Evolutionary conservation across 768 basidiomycete species (phyloP).

Genomic region (Leucocoprinus sp.): DNA sequence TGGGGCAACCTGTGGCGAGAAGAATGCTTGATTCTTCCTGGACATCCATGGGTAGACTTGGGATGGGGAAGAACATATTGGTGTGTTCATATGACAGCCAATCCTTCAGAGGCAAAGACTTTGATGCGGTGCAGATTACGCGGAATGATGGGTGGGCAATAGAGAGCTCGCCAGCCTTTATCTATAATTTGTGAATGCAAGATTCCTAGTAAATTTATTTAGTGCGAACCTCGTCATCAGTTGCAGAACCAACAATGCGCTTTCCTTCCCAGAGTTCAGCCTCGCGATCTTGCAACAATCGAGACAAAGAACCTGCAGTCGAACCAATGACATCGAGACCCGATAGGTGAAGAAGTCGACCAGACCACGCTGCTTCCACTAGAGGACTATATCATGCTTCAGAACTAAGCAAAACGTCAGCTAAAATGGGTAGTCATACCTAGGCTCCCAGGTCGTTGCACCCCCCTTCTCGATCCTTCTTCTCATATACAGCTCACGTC

Average conservation of each 20-base stretch:
- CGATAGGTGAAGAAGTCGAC: slow-evolving; percentile 48
- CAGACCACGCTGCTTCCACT: slow-evolving; percentile 51
- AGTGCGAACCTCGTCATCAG: slow-evolving; percentile 33
- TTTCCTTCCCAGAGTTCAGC: slow-evolving; percentile 58
- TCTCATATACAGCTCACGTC: slow-evolving; percentile 57
- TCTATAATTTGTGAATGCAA: slow-evolving; percentile 10
- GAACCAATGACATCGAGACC: slow-evolving; percentile 59
- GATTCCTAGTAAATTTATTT: not conserved
- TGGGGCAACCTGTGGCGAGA: slow-evolving; percentile 40
- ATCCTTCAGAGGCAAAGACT: slow-evolving; percentile 56
- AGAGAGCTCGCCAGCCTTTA: slow-evolving; percentile 33
- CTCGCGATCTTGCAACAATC: slow-evolving; percentile 55
- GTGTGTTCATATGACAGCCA: slow-evolving; percentile 62
- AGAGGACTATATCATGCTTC: slow-evolving; percentile 29
- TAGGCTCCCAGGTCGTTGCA: slow-evolving; percentile 53
- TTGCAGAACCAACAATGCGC: slow-evolving; percentile 44
- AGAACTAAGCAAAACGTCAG: not conserved
- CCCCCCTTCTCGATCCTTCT: slow-evolving; percentile 49
- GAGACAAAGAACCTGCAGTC: slow-evolving; percentile 54
- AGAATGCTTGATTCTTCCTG: slow-evolving; percentile 45
- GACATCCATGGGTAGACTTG: slow-evolving; percentile 49
- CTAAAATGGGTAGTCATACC: slow-evolving; percentile 25
- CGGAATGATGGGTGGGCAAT: slow-evolving; percentile 52
- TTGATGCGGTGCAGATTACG: slow-evolving; percentile 53
- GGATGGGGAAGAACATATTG: slow-evolving; percentile 63